Percentiles rank a stretch among this genome's conserved stretches.
These are phyloP conservation scores for Pythium chondricola DNA, from an alignment of 352 stramenopile genomes.

Conservation along the genomic window DNA sequence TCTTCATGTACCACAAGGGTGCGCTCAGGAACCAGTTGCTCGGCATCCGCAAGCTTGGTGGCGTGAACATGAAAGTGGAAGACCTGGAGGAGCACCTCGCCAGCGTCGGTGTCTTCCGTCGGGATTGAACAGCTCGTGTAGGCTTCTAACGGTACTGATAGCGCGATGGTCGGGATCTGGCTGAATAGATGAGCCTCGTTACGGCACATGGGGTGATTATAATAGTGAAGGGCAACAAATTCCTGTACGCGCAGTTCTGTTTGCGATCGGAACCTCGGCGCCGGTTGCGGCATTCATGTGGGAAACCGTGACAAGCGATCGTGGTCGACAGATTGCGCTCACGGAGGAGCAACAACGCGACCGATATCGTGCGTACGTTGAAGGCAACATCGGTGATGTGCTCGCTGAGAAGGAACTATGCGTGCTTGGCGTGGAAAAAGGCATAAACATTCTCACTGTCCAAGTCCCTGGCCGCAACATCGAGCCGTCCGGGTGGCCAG, in stretches of 20 bases:
- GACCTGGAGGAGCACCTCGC: constrained; percentile 88
- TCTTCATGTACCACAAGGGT: constrained; percentile 92
- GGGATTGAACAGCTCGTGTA: constrained; percentile 4
- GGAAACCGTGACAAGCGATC: constrained; percentile 11
- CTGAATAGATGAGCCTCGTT: too few relatives aligned
- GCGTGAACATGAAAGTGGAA: constrained; percentile 82
- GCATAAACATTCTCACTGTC: constrained; percentile 22
- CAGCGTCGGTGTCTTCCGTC: constrained; percentile 64
- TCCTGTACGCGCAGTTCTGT: too few relatives aligned
- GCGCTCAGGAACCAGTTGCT: constrained; percentile 86
- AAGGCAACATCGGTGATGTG: constrained; percentile 30
- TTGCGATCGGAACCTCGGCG: constrained; percentile 3
- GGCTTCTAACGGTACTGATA: too few relatives aligned
- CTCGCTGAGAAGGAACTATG: constrained; percentile 28
- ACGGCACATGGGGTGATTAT: too few relatives aligned
- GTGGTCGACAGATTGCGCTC: constrained; percentile 13
- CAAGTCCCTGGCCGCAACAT: constrained; percentile 23
- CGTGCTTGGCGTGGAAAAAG: constrained; percentile 29
- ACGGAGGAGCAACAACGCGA: constrained; percentile 26
- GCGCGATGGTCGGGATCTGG: too few relatives aligned
- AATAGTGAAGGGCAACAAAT: too few relatives aligned
- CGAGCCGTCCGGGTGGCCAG: constrained; percentile 26
- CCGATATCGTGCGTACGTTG: constrained; percentile 24
- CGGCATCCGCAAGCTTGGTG: constrained; percentile 83
- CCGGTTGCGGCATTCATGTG: constrained; percentile 22